Conservation (phyloP, 805 yeast genomes). For the Candida vartiovaarae region DNA sequence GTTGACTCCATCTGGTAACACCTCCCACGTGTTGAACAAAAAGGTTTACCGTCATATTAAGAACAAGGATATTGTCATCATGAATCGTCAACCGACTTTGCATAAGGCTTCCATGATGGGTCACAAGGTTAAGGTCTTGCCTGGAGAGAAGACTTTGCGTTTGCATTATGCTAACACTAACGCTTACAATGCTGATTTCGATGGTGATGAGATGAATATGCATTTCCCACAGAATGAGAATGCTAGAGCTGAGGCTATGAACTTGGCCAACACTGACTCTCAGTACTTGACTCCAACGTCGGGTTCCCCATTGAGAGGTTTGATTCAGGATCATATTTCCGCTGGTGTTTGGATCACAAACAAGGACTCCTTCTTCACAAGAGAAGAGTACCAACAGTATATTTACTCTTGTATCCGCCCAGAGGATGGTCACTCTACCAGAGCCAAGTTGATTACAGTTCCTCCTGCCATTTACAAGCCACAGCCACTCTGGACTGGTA, state of each 20-base stretch:
- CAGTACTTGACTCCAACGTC: conserved; percentile 98
- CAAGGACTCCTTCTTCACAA: conserved; percentile 84
- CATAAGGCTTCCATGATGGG: conserved; percentile 99
- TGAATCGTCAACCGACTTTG: conserved; percentile 99
- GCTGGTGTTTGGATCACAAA: conserved; percentile 98
- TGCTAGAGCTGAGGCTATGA: conserved; percentile 92
- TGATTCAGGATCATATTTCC: conserved; percentile 97
- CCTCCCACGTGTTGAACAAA: conserved; percentile 66
- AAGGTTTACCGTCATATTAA: conserved; percentile 93
- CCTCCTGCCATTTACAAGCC: conserved; percentile 92
- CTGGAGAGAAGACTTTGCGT: conserved; percentile 94
- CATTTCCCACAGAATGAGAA: conserved; percentile 98
- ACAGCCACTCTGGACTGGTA: conserved; percentile 93
- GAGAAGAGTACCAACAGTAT: conserved; percentile 90
- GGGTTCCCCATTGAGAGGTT: conserved; percentile 96
- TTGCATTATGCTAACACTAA: conserved; percentile 98
- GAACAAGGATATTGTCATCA: conserved; percentile 90
- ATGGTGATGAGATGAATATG: conserved; percentile 99
- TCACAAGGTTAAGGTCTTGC: conserved; percentile 92
- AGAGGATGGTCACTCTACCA: conserved; percentile 92
- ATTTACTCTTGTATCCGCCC: conserved; percentile 93
- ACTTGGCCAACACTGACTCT: conserved; percentile 93
- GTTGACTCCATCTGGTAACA: conserved; percentile 66
- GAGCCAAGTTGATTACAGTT: conserved; percentile 59
- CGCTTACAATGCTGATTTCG: conserved; percentile 98